Base-by-base conservation (phyloP, 176 grass and related monocot species). In the Carex kokanica region DNA sequence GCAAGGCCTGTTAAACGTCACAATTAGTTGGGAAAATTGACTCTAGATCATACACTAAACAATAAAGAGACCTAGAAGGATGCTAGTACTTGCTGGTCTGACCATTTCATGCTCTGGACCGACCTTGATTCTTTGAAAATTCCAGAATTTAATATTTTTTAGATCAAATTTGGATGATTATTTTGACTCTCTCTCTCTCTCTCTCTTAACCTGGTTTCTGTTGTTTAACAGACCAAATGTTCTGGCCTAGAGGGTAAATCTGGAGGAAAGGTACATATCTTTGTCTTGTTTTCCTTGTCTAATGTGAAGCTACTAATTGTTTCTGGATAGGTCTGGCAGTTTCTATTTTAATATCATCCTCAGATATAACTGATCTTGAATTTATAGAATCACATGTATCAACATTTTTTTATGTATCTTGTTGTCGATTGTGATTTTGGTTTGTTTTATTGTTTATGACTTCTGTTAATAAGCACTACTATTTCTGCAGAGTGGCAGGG, bases 161-260 rank as follows among this genome's bases (percentile, higher is more conserved):
- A 56, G 51, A 18, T 54, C 49, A 78, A 56, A 32, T 60, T 45
- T 34, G 45, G 8, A n/a, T 7, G 38, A 88, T 68, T 64, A 59
- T 59, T 52, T 73, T 47, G 3, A 51, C n/a, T 52, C 45, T 41
- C 6, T 84, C 43, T 80, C 6, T 83, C 83, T 74, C 88, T 14
- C 34, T 36, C 34, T 36, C 34, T 38, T 34, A 69, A 69, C 23
- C 60, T 81, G 6, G 16, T 61, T 64, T 72, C 6, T 84, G 40
- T 78, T 83, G 21, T 83, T 78, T 51, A 55, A 81, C 86, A 99
- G 96, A 89, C 91, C 41, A 91, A 86, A 78, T 91, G 85, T 84
- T 92, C 91, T 59, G 96, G 90, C 83, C 74, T 99, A 73, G 93
- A 95, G 78, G 72, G 80, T 40, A 51, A 90, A 88, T 66, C 45